These are phyloP conservation scores for Acanthamoeba sp. DNA, from an alignment of 208 protist genomes.

Conservation along the genomic window DNA sequence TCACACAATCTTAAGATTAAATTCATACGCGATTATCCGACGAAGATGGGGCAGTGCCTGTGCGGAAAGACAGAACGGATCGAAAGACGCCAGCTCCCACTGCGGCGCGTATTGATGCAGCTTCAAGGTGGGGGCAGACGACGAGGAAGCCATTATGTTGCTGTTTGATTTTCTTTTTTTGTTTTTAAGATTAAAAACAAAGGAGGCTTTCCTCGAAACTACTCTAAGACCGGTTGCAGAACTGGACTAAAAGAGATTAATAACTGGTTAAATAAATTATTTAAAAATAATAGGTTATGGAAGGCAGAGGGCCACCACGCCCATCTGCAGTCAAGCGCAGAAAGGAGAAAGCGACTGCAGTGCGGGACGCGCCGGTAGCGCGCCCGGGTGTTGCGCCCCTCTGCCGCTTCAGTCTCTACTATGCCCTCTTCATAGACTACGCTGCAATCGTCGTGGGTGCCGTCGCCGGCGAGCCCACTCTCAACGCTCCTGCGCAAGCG, in stretches of 20 bases:
- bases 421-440: neutral
- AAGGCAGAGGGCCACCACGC: too few relatives aligned
- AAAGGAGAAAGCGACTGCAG: neutral
- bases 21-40: too few relatives aligned
- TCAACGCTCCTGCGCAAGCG: neutral
- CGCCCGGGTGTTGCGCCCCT: neutral
- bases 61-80: constrained; percentile 31
- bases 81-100: neutral
- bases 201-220: too few relatives aligned
- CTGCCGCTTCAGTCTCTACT: neutral
- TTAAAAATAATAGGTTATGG: too few relatives aligned
- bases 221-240: too few relatives aligned
- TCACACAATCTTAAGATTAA: neutral
- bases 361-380: neutral
- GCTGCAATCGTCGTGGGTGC: neutral
- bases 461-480: neutral
- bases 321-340: neutral
- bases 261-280: too few relatives aligned
- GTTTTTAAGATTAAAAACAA: too few relatives aligned
- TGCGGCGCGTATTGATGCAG: neutral
- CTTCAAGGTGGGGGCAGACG: neutral
- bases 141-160: neutral
- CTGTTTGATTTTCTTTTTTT: too few relatives aligned
- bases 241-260: too few relatives aligned
- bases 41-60: neutral